Percentiles rank a stretch among this genome's conserved stretches.
phyloP scores from a whole-genome alignment of 2,329 filamentous ascomycete species.

The Thelonectria rubi region DNA sequence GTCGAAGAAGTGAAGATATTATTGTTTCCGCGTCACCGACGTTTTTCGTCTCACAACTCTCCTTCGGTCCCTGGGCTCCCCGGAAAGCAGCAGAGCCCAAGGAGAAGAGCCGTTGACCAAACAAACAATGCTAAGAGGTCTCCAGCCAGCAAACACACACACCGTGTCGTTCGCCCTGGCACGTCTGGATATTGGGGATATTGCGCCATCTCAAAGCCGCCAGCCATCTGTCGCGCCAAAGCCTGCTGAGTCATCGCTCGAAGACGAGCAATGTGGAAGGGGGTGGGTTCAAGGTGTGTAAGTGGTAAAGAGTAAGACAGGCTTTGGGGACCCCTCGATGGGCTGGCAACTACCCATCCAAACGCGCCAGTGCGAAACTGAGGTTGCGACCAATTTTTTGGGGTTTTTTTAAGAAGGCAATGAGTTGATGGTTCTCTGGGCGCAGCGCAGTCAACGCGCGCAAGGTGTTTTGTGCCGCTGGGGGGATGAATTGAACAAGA shows the following conservation, averaged over 20 bases:
- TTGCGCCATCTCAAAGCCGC: conserved; percentile 38
- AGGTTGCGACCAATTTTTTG: conserved; percentile 8
- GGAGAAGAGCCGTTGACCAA: conserved; percentile 40
- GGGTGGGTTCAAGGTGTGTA: conserved; percentile 4
- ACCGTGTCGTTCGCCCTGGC: conserved; percentile 24
- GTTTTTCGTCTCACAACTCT: conserved; percentile 38
- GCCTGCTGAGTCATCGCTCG: conserved; percentile 20
- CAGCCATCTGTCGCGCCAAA: conserved; percentile 27
- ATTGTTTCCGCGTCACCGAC: conserved; percentile 39
- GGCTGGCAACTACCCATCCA: conserved; percentile 33
- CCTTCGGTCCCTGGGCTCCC: conserved; percentile 32
- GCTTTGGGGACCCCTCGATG: conserved; percentile 15
- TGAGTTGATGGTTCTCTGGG: conserved; percentile 10
- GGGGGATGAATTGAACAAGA: conserved; percentile 37
- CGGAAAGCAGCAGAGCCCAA: conserved; percentile 36
- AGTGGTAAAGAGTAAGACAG: conserved; percentile 15
- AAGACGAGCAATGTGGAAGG: conserved; percentile 11
- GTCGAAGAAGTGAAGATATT: conserved; percentile 36
- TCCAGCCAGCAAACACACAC: conserved; percentile 38
- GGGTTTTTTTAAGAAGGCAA: conserved; percentile 19
- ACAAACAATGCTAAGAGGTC: conserved; percentile 32
- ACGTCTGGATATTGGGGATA: conserved; percentile 25
- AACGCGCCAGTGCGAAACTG: conserved; percentile 16
- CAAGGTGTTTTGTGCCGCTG: conserved; percentile 30
- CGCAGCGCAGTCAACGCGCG: conserved; percentile 45